Percentiles rank a stretch among this genome's conserved stretches.
Evolutionary conservation across 305 asterid species (phyloP).

Genomic region (Fraxinus baroniana): DNA sequence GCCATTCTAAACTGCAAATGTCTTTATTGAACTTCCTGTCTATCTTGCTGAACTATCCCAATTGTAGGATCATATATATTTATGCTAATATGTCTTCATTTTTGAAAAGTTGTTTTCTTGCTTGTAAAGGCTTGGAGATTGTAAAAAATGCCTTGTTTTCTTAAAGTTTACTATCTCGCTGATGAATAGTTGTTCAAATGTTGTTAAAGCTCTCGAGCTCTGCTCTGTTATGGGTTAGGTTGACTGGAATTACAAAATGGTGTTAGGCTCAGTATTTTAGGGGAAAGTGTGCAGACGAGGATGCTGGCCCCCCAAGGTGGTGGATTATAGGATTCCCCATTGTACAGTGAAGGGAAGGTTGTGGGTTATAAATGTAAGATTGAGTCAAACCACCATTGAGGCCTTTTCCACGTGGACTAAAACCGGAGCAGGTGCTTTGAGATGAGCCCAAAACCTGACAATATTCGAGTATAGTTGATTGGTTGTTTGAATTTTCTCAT

Average conservation of each 20-base stretch:
- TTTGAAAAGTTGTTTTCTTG: not conserved
- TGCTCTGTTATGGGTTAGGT: not conserved
- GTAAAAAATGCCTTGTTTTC: not conserved
- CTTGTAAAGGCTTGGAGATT: not conserved
- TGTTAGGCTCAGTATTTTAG: not conserved
- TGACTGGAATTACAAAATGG: not conserved
- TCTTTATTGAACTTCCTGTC: not conserved
- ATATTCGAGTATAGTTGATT: not conserved
- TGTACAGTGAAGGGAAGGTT: not conserved
- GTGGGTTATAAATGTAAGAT: not conserved
- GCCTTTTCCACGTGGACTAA: not conserved
- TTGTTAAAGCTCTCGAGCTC: not conserved
- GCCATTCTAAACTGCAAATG: not conserved
- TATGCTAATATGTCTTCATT: not conserved
- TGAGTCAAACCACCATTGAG: not conserved
- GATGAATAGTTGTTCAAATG: not conserved
- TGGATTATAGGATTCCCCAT: not conserved
- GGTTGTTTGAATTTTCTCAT: not conserved
- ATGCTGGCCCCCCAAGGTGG: not conserved
- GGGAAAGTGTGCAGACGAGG: not conserved
- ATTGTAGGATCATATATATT: not conserved
- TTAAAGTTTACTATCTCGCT: not conserved
- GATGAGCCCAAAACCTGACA: not conserved
- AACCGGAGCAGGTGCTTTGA: not conserved
- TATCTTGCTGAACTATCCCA: not conserved